A percentile compares a stretch with the other conserved stretches of the same genome.
Evolutionary conservation across 441 rosid genomes (phyloP).

Genomic region (Populus hybrid): DNA sequence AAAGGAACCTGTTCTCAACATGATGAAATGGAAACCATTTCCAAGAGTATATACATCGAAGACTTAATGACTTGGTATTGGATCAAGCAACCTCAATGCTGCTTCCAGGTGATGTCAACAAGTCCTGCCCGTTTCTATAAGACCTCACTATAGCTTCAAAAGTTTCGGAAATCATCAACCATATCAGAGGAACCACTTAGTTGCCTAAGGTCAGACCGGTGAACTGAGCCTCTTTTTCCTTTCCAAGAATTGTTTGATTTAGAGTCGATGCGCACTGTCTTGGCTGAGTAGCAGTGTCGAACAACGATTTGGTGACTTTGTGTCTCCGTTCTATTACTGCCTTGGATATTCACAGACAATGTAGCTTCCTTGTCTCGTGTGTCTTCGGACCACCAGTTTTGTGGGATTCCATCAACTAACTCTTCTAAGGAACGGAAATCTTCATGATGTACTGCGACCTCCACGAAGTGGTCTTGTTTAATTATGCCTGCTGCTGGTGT

Average conservation of each 20-base stretch:
- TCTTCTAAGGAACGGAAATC: constrained; percentile 85
- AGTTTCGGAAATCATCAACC: constrained; percentile 25
- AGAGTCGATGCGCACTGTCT: constrained; percentile 42
- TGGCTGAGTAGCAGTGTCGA: constrained; percentile 75
- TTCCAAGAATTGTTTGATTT: constrained; percentile 37
- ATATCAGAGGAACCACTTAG: constrained; percentile 25
- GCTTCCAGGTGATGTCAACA: constrained; percentile 12
- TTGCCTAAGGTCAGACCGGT: constrained; percentile 27
- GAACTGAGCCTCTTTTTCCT: constrained; percentile 30
- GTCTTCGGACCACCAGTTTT: constrained; percentile 92
- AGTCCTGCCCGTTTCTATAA: background rate
- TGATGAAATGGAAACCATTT: background rate
- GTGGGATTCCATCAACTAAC: constrained; percentile 82
- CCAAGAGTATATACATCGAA: constrained; percentile 29
- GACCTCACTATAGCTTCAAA: constrained; percentile 5
- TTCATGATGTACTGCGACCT: constrained; percentile 75
- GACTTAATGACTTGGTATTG: constrained; percentile 2
- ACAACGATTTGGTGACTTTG: constrained; percentile 54
- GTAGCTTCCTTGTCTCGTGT: constrained; percentile 81
- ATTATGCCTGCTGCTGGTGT: constrained; percentile 86
- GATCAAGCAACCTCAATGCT: constrained; percentile 7
- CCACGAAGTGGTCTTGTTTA: constrained; percentile 57
- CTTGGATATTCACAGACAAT: constrained; percentile 58
- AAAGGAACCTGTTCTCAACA: background rate
- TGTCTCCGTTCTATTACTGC: constrained; percentile 67